These are phyloP conservation scores for Pseudopediastrum boryanum DNA, from an alignment of 139 green algal species.

Conservation along the genomic window DNA sequence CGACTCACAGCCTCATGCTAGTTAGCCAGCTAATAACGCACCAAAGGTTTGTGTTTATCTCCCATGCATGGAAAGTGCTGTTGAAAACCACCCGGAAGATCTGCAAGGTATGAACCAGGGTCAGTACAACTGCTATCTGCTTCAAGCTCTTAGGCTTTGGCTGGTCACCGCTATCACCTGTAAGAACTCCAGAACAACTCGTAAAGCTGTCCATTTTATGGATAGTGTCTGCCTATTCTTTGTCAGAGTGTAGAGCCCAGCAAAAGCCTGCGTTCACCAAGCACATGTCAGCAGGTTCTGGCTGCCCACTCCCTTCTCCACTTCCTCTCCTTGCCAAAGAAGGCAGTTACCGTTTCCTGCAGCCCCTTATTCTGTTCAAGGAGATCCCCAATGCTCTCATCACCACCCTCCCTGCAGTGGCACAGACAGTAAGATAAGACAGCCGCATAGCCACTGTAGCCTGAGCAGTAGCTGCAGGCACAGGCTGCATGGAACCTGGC, in stretches of 20 bases:
- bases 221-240: slow-evolving; percentile 13
- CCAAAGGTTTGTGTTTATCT: slow-evolving; percentile 24
- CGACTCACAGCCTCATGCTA: not conserved
- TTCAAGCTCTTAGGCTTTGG: not conserved
- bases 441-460: too few species aligned
- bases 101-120: slow-evolving; percentile 3
- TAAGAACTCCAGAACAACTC: slow-evolving; percentile 26
- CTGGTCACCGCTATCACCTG: slow-evolving; percentile 3
- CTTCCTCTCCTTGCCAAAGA: too few species aligned
- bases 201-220: slow-evolving; percentile 1
- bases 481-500: too few species aligned
- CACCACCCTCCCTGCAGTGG: too few species aligned
- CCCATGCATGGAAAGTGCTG: slow-evolving; percentile 8
- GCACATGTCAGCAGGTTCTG: too few species aligned
- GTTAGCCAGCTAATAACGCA: not conserved
- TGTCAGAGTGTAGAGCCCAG: slow-evolving; percentile 16
- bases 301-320: too few species aligned
- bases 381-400: too few species aligned
- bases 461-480: too few species aligned
- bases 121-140: not conserved
- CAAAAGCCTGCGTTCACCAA: slow-evolving; percentile 39
- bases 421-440: too few species aligned
- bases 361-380: too few species aligned
- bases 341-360: too few species aligned
- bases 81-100: slow-evolving; percentile 38